phyloP scores from a whole-genome alignment of 495 filamentous ascomycete species.

The Trypethelium eluteriae region DNA sequence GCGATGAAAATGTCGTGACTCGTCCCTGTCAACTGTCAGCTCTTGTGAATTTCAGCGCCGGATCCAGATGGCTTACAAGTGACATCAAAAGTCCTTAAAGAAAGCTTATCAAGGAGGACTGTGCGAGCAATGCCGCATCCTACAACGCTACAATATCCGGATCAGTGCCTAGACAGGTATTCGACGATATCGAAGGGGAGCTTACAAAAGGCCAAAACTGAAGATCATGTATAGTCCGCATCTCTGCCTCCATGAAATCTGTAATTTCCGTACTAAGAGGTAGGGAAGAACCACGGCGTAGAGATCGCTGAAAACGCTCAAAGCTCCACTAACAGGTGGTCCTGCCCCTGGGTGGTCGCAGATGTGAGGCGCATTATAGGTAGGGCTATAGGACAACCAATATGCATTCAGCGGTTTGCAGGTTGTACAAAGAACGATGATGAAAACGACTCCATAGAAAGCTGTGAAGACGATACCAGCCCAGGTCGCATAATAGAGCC shows the following conservation, averaged over 20 bases:
- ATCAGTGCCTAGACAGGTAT: neutral
- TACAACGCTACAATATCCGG: conserved; percentile 18
- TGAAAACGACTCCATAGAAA: conserved; percentile 23
- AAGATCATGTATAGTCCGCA: conserved; percentile 24
- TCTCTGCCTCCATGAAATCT: conserved; percentile 24
- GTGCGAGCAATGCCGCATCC: conserved; percentile 23
- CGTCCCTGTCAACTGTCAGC: conserved; percentile 17
- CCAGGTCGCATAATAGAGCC: conserved; percentile 22
- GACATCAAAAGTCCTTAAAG: conserved; percentile 20
- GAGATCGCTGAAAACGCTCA: conserved; percentile 22
- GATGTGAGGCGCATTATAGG: conserved; percentile 8
- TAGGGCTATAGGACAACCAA: conserved; percentile 25
- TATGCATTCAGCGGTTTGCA: conserved; percentile 28
- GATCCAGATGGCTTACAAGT: conserved; percentile 19
- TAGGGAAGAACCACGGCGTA: conserved; percentile 28
- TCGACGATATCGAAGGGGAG: neutral
- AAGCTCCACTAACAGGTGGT: conserved; percentile 25
- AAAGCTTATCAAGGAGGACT: conserved; percentile 20
- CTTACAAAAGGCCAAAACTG: conserved; percentile 22
- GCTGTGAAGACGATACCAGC: conserved; percentile 21
- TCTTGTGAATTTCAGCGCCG: neutral
- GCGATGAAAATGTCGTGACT: conserved; percentile 27
- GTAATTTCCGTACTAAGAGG: conserved; percentile 25
- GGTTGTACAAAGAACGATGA: conserved; percentile 22
- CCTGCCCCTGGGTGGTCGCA: conserved; percentile 25